These are phyloP conservation scores for Erigeron canadensis DNA, from an alignment of 129 eudicot genomes.

Conservation along the genomic window DNA sequence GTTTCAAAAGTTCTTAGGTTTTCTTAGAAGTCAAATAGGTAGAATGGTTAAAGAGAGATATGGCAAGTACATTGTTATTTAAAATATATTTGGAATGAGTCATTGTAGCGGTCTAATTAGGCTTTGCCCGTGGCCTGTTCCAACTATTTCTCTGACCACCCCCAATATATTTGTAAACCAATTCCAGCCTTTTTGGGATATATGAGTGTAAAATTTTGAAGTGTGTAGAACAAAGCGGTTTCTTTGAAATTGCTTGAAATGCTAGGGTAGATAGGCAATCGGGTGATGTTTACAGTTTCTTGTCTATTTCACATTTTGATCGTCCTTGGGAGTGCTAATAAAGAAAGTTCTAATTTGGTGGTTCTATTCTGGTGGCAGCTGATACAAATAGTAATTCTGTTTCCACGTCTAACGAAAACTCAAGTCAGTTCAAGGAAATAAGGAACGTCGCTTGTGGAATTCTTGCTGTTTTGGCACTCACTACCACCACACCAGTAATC, in stretches of 20 bases:
- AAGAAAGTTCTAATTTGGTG: neutral
- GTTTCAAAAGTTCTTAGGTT: no score
- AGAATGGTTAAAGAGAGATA: no score
- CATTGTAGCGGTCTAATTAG: no score
- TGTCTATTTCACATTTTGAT: neutral
- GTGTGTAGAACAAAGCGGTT: neutral
- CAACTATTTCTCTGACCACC: no score
- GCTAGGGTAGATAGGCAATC: neutral
- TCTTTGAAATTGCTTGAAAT: neutral
- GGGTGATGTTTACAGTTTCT: neutral
- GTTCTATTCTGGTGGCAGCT: constrained; percentile 39
- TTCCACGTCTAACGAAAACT: constrained; percentile 38
- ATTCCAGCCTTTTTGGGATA: no score
- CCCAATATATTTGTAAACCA: no score
- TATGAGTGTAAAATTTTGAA: no score
- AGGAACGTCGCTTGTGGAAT: constrained; percentile 76
- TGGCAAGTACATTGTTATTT: no score
- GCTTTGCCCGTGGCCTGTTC: no score
- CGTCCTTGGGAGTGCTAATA: neutral
- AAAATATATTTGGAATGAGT: no score
- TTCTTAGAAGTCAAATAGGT: no score
- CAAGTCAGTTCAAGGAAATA: constrained; percentile 55
- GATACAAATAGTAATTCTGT: constrained; percentile 27
- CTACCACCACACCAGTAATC: constrained; percentile 78
- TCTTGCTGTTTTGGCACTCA: constrained; percentile 80